Conservation (phyloP, 495 filamentous ascomycete genomes). For the Aspergillus homomorphus region DNA sequence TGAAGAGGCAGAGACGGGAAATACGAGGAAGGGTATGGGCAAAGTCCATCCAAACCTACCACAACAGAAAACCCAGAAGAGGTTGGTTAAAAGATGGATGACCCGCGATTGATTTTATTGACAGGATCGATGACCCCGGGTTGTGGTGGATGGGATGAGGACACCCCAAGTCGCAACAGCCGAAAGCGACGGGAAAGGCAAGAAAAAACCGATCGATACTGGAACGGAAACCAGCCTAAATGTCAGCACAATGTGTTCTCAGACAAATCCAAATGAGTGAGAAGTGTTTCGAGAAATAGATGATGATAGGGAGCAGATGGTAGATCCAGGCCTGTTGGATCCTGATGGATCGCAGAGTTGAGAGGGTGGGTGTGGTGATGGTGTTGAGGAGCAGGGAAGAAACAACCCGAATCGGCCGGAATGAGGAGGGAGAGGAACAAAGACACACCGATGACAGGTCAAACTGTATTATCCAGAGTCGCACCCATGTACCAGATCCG, state of each 20-base stretch:
- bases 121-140: constrained; percentile 25
- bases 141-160: constrained; percentile 36
- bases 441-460: constrained; percentile 37
- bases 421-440: constrained; percentile 38
- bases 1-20: constrained; percentile 27
- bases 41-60: constrained; percentile 45
- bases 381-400: constrained; percentile 20
- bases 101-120: constrained; percentile 35
- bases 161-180: constrained; percentile 42
- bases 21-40: constrained; percentile 23
- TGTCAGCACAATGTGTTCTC: constrained; percentile 31
- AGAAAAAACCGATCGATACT: constrained; percentile 31
- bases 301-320: constrained; percentile 20
- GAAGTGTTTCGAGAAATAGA: constrained; percentile 15
- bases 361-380: constrained; percentile 14
- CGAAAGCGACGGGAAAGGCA: constrained; percentile 38
- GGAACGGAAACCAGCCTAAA: constrained; percentile 14
- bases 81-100: constrained; percentile 34
- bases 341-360: constrained; percentile 30
- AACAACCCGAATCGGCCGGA: constrained; percentile 38
- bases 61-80: constrained; percentile 32
- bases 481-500: constrained; percentile 27
- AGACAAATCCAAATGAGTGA: constrained; percentile 16
- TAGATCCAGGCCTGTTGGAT: constrained; percentile 31
- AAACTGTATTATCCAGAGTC: constrained; percentile 27